Base-by-base conservation (phyloP, 257 asterid genomes). In the Thymus mandschuricus region DNA sequence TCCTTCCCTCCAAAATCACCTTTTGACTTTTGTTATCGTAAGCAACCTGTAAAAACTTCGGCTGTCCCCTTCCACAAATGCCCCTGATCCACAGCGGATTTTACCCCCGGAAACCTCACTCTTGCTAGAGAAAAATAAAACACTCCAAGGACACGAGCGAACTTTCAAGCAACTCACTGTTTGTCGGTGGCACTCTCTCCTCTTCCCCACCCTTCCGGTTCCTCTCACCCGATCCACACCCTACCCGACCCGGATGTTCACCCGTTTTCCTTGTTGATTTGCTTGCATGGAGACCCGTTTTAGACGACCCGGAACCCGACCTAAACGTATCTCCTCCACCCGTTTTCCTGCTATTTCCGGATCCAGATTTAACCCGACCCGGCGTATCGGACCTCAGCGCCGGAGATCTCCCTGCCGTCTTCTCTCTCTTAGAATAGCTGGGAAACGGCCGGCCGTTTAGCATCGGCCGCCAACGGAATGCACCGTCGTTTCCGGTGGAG, bases 91-190 rank as follows among this genome's bases (percentile, higher is more conserved):
- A 58, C 49, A 1, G 5, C 45, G 12, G 38, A 50, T 48, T 77
- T 21, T 64, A 61, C 78, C 6, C 2, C 21, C 5, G 28, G 35
- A 12, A 13, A 12, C 30, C 2, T 3, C 10, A 35, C 34, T 65
- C 9, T 12, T 58, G 0, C 74, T 83, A 92, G 41, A 92, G 92
- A 77, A 91, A 93, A 33, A 93, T 93, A 45, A 93, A 93, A 77
- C 97, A 93, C 60, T 93, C 97, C 88, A 93, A 76, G 79, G 98
- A 93, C 76, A 93, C 98, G 50, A 93, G 87, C 34, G 98, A 97
- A 50, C 87, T 93, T 81, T 93, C 98, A 48, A 93, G 89, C 15
- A 82, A 81, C 74, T 86, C 97, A 49, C 82, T 80, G 52, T 1
- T 48, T 45, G 91, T 82, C 85, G 86, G 80, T 54, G 87, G 71